Evolutionary conservation across 306 rosid species (phyloP), one percentile per base, ranked within the genome.

Genomic region (Parietaria judaica): DNA sequence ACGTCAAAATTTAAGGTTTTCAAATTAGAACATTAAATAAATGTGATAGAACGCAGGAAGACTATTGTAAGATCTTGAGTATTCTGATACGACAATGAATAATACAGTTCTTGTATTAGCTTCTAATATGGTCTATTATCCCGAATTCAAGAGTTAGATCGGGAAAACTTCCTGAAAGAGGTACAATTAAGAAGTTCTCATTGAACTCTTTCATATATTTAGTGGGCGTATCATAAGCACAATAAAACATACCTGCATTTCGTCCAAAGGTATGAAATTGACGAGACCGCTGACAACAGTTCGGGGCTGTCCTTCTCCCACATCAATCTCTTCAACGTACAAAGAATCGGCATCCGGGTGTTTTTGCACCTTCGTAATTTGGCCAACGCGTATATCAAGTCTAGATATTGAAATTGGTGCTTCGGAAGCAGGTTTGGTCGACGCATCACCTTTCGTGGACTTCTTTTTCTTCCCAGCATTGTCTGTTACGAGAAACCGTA

Each of bases 231-330:
- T 23, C 7, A 41, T 41, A 41, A 41, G 45, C 45, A 41, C 14
- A 36, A 36, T 58, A 56, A 70, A 36, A 67, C 49, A 68, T 65
- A 92, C 99, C 99, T 92, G 95, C 90, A 92, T 88, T 78, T 92
- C 90, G 60, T 88, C 90, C 36, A 86, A 79, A 55, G 95, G 96
- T 64, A 88, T 88, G 73, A 71, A 79, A 62, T 86, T 92, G 70
- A 88, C 99, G 8, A 92, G 88, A 61, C 99, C 99, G 69, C 96
- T 88, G 66, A 92, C 99, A 60, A 92, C 96, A 3, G 95, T 92
- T 67, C 96, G 78, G 63, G 90, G 65, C 56, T 72, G 82, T 53
- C 66, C 85, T 71, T 92, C 99, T 12, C 99, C 99, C 15, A 86
- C 94, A 75, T 92, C 95, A 51, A 84, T 88, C 81, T 84, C 86